phyloP scores from a whole-genome alignment of 1,284 basidiomycete species.

The Sanghuangporus weigelae region DNA sequence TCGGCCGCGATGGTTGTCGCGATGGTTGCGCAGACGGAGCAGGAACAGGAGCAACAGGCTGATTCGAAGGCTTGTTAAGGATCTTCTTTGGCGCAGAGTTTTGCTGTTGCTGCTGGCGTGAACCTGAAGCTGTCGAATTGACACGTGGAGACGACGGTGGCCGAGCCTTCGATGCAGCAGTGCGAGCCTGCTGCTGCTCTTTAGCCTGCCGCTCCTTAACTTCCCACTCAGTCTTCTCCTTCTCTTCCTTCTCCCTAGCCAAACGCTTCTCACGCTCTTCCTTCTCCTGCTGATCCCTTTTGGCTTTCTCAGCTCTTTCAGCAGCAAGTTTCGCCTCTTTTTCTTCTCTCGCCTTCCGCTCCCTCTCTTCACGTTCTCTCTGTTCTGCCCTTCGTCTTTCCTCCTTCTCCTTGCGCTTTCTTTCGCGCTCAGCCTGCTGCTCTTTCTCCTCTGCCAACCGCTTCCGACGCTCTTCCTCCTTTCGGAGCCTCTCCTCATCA shows the following conservation, averaged over 20 bases:
- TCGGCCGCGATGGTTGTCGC: conserved; percentile 16
- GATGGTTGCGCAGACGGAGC: conserved; percentile 9
- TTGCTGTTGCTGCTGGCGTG: conserved; percentile 37
- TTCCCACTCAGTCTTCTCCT: conserved; percentile 46
- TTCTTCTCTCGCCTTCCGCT: conserved; percentile 54
- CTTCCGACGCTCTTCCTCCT: conserved; percentile 74
- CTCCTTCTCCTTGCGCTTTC: conserved; percentile 56
- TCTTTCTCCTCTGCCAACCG: conserved; percentile 67
- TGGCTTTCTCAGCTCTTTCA: conserved; percentile 44
- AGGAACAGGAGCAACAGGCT: conserved; percentile 17
- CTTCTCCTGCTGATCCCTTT: conserved; percentile 50
- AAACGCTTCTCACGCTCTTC: conserved; percentile 55
- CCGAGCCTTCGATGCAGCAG: conserved; percentile 35
- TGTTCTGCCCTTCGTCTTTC: conserved; percentile 60
- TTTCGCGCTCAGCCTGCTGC: conserved; percentile 59
- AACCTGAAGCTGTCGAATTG: conserved; percentile 43
- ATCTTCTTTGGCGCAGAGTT: conserved; percentile 49
- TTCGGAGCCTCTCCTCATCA: conserved; percentile 75
- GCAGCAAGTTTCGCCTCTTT: conserved; percentile 45
- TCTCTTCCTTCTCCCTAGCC: conserved; percentile 55
- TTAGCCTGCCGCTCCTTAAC: conserved; percentile 40
- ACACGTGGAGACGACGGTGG: conserved; percentile 43
- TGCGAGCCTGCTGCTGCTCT: conserved; percentile 34
- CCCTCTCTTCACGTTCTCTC: conserved; percentile 60
- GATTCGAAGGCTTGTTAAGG: conserved; percentile 34